phyloP scores from a whole-genome alignment of 116 monocot species.

The Cymodocea nodosa region DNA sequence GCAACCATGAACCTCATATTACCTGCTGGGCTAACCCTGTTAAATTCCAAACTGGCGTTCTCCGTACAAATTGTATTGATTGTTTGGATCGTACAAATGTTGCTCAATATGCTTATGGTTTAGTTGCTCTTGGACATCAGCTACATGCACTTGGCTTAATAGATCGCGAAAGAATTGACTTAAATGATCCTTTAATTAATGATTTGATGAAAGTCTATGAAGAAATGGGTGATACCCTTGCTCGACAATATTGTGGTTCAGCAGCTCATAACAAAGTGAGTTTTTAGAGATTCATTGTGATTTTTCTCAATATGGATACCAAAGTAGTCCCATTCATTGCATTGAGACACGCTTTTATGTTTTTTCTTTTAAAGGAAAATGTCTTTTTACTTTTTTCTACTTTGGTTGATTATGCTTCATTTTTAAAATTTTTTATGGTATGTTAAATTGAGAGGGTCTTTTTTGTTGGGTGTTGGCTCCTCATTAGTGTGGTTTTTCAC shows the following conservation, averaged over 20 bases:
- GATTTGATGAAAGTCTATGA: slow-evolving; percentile 63
- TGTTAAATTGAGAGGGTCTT: too few species aligned
- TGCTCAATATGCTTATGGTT: slow-evolving; percentile 82
- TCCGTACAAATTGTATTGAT: slow-evolving; percentile 93
- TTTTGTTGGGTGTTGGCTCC: too few species aligned
- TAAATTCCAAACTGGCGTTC: slow-evolving; percentile 42
- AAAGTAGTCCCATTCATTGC: too few species aligned
- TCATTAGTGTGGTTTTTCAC: too few species aligned
- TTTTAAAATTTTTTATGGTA: too few species aligned
- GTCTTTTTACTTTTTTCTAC: too few species aligned
- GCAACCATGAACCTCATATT: slow-evolving; percentile 4
- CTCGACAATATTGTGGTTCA: slow-evolving; percentile 65
- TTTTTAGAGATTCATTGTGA: background rate
- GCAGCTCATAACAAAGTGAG: slow-evolving; percentile 79
- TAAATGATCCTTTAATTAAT: slow-evolving; percentile 37
- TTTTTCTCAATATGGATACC: background rate
- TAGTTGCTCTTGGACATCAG: slow-evolving; percentile 64
- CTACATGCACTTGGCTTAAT: slow-evolving; percentile 35
- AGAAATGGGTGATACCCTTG: slow-evolving; percentile 71
- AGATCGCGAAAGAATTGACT: slow-evolving; percentile 29
- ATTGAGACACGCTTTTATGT: too few species aligned
- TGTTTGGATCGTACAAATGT: slow-evolving; percentile 94
- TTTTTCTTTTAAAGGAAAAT: too few species aligned
- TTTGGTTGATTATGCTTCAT: too few species aligned
- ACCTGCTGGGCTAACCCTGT: slow-evolving; percentile 14